phyloP scores from a whole-genome alignment of 164 flowering plant species.

The Chimonanthus salicifolius region DNA sequence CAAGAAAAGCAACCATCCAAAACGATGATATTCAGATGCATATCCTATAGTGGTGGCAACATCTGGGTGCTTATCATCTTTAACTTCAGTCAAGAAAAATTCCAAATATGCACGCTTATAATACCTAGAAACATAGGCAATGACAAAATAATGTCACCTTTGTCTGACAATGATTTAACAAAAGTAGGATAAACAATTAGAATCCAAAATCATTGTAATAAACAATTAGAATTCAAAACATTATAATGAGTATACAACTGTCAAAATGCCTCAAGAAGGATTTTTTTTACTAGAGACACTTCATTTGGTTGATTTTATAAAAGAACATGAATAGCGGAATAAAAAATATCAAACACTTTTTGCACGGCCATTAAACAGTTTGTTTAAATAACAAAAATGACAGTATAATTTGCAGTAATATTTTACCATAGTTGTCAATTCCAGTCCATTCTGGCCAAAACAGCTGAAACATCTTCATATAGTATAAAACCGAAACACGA shows the following conservation, averaged over 20 bases:
- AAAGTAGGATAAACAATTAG: background rate
- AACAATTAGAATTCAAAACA: background rate
- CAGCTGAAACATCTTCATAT: too few relatives aligned
- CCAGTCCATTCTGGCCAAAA: too few relatives aligned
- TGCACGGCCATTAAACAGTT: too few relatives aligned
- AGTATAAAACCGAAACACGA: too few relatives aligned
- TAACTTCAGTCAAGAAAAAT: conserved; percentile 51
- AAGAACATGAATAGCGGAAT: too few relatives aligned
- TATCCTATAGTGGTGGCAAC: conserved; percentile 20
- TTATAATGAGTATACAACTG: background rate
- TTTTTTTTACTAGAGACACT: too few relatives aligned
- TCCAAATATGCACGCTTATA: conserved; percentile 66
- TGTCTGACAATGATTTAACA: background rate
- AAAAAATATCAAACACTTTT: too few relatives aligned
- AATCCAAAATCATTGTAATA: background rate
- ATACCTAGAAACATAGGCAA: conserved; percentile 38
- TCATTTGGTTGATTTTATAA: too few relatives aligned
- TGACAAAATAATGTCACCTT: background rate
- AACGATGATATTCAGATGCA: conserved; percentile 61
- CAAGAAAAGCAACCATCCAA: conserved; percentile 96
- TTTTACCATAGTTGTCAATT: too few relatives aligned
- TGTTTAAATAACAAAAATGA: too few relatives aligned
- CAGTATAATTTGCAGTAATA: too few relatives aligned
- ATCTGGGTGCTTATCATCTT: conserved; percentile 26
- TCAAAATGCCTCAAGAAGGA: background rate